Evolutionary conservation across 108 stramenopile species (phyloP).

Genomic region (Skeletonema marinoi): DNA sequence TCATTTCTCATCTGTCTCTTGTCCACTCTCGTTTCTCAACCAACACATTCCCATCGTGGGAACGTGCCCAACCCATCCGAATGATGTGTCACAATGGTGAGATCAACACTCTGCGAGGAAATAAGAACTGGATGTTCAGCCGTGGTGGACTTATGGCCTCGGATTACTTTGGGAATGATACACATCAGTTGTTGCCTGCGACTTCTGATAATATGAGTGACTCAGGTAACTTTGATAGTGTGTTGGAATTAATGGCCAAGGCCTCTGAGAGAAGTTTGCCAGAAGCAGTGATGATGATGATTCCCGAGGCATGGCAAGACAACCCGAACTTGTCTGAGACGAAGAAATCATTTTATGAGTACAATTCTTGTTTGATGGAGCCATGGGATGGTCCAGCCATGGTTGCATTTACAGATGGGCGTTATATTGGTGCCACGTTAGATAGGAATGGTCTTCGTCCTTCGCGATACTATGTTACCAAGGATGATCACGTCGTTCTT

Average conservation of each 20-base stretch:
- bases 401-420: conserved; percentile 97
- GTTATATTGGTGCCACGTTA: conserved; percentile 93
- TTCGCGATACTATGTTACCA: conserved; percentile 95
- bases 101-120: conserved; percentile 95
- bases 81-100: conserved; percentile 99
- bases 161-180: conserved; percentile 84
- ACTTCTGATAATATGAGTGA: conserved; percentile 93
- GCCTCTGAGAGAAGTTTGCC: conserved; percentile 87
- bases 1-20: conserved; percentile 86
- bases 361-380: conserved; percentile 98
- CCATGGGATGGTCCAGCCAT: conserved; percentile 99
- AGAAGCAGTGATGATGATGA: conserved; percentile 96
- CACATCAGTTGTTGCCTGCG: conserved; percentile 81
- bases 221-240: conserved; percentile 95
- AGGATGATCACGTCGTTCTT: conserved; percentile 93
- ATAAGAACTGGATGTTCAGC: conserved; percentile 98
- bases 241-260: conserved; percentile 93
- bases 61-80: conserved; percentile 95
- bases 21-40: conserved; percentile 95
- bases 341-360: conserved; percentile 97
- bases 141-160: conserved; percentile 95
- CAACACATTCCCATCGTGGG: conserved; percentile 96
- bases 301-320: conserved; percentile 97
- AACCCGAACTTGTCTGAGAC: conserved; percentile 88
- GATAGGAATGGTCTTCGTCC: conserved; percentile 97